These are phyloP conservation scores for Davidsoniella australis DNA, from an alignment of 2,329 filamentous ascomycete species.

Conservation along the genomic window DNA sequence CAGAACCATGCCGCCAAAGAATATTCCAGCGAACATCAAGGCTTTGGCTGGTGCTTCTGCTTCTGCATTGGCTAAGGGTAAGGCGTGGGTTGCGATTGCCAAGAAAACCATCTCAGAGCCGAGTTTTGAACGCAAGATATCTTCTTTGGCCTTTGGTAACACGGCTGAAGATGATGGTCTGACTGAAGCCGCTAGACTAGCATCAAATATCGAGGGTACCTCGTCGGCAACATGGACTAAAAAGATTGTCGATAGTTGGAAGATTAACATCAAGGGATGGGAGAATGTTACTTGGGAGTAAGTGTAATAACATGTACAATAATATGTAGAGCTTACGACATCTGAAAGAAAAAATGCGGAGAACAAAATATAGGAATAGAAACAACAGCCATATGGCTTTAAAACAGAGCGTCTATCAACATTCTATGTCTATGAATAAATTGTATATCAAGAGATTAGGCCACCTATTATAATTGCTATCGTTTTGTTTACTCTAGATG, in stretches of 20 bases:
- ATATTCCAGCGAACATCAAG: conserved; percentile 19
- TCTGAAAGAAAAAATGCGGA: neutral
- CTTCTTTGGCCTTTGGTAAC: conserved; percentile 46
- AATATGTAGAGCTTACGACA: neutral
- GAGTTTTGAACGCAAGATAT: conserved; percentile 17
- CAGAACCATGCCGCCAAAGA: conserved; percentile 12
- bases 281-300: conserved; percentile 16
- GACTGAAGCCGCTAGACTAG: conserved; percentile 61
- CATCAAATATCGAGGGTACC: conserved; percentile 58
- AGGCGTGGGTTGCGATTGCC: conserved; percentile 17
- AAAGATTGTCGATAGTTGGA: conserved; percentile 16
- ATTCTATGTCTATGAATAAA: neutral
- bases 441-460: neutral
- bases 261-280: conserved; percentile 16
- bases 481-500: conserved; percentile 5
- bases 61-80: conserved; percentile 20
- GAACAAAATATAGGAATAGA: neutral
- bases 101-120: conserved; percentile 18
- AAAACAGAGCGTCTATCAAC: neutral
- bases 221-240: conserved; percentile 35
- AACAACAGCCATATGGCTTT: neutral
- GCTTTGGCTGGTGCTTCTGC: conserved; percentile 19
- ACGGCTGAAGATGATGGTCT: conserved; percentile 56
- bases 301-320: neutral
- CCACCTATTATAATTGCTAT: neutral